Conservation (phyloP, 139 green algal genomes). For the Chlamydomonas eustigma region DNA sequence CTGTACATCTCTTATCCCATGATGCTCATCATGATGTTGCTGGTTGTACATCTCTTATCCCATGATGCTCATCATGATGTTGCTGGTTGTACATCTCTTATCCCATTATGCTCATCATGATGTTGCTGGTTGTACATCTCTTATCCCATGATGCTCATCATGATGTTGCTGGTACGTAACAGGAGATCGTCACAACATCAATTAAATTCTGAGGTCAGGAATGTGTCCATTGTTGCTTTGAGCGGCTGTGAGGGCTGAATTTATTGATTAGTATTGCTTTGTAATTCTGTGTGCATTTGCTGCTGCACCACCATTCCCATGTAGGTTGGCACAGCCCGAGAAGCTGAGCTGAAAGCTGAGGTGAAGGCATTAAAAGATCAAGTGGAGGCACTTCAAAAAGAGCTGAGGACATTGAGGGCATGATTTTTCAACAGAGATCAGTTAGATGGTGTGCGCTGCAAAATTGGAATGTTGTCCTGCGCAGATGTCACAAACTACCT, state of each 20-base stretch:
- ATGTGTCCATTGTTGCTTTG: background rate
- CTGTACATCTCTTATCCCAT: too few relatives aligned
- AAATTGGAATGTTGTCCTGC: too few relatives aligned
- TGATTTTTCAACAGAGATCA: background rate
- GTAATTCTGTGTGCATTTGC: background rate
- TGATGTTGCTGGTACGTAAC: background rate
- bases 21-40: too few relatives aligned
- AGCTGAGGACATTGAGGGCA: background rate
- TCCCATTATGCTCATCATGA: background rate
- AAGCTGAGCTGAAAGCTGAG: slow-evolving; percentile 41
- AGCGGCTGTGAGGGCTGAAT: background rate
- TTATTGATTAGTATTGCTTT: background rate
- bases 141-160: background rate
- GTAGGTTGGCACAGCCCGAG: background rate
- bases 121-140: background rate
- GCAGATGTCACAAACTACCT: background rate
- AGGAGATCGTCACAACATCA: background rate
- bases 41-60: too few relatives aligned
- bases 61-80: too few relatives aligned
- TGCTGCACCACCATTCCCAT: background rate
- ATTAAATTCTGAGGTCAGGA: background rate
- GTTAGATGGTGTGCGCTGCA: too few relatives aligned
- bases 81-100: too few relatives aligned
- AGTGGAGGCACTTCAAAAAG: background rate
- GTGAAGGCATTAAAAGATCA: slow-evolving; percentile 5